These are phyloP conservation scores for Pseudogymnoascus sp. DNA, from an alignment of 2,329 filamentous ascomycete species.

Conservation along the genomic window DNA sequence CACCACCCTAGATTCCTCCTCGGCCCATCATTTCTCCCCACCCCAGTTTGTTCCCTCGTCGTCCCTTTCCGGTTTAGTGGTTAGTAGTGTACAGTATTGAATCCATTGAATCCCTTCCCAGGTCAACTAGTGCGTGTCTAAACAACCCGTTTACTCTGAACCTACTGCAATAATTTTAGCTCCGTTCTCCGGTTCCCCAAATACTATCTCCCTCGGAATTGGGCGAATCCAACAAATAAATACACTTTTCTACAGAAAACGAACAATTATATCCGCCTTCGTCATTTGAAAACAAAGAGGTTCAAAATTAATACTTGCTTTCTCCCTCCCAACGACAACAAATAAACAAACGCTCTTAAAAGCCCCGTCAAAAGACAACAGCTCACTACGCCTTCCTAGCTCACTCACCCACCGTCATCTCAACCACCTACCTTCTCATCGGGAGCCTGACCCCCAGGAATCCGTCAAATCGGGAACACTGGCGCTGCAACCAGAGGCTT, in stretches of 20 bases:
- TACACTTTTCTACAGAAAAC: no score
- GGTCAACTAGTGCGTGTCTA: background rate
- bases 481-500: conserved; percentile 7
- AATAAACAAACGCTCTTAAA: background rate
- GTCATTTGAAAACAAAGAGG: background rate
- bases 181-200: background rate
- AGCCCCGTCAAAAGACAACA: background rate
- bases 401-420: background rate
- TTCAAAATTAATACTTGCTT: no score
- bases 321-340: background rate
- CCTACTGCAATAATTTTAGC: background rate
- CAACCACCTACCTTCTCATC: background rate
- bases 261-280: background rate
- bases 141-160: background rate
- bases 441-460: background rate
- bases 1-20: background rate
- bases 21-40: background rate
- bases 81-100: background rate
- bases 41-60: background rate
- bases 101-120: no score
- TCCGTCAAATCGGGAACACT: conserved; percentile 4
- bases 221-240: background rate
- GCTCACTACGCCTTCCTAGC: background rate
- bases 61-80: background rate
- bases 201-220: background rate